These are phyloP conservation scores for Rheum nobile DNA, from an alignment of 148 eudicot genomes.

Conservation along the genomic window DNA sequence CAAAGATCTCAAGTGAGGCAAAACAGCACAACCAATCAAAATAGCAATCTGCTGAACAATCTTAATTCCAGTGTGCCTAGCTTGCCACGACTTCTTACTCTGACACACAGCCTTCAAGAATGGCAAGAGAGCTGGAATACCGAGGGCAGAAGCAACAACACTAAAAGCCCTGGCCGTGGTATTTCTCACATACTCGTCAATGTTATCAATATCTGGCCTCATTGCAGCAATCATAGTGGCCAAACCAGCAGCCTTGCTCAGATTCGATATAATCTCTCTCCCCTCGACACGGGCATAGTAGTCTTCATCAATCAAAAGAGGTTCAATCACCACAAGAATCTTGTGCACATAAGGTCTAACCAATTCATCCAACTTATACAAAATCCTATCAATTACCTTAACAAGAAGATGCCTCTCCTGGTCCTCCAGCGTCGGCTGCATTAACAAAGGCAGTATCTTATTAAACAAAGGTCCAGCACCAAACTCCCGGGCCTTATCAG, in stretches of 20 bases:
- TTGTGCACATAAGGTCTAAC: conserved; percentile 96
- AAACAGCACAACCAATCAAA: conserved; percentile 90
- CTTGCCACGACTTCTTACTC: conserved; percentile 99
- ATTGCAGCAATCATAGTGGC: conserved; percentile 99
- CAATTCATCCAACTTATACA: conserved; percentile 87
- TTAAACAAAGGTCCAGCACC: conserved; percentile 95
- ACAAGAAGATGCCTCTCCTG: conserved; percentile 95
- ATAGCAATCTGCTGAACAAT: conserved; percentile 98
- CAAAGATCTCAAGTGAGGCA: conserved; percentile 88
- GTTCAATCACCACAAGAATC: conserved; percentile 92
- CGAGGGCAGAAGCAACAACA: conserved; percentile 96
- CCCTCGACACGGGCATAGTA: conserved; percentile 99
- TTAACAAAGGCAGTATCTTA: conserved; percentile 77
- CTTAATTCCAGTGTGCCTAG: conserved; percentile 96
- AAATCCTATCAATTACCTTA: conserved; percentile 88
- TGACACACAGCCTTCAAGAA: conserved; percentile 97
- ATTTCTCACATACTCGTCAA: conserved; percentile 92
- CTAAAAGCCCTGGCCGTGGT: conserved; percentile 99
- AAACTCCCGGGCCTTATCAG: conserved; percentile 91
- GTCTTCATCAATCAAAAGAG: conserved; percentile 85
- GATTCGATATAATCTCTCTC: conserved; percentile 89
- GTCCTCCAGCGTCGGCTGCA: conserved; percentile 96
- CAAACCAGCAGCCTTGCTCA: conserved; percentile 95
- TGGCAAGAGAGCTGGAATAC: conserved; percentile 86
- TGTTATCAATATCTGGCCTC: conserved; percentile 97